Percentiles rank a stretch among this genome's conserved stretches.
Conservation (phyloP, 2,329 filamentous ascomycete species). For the Shiraia sp. region DNA sequence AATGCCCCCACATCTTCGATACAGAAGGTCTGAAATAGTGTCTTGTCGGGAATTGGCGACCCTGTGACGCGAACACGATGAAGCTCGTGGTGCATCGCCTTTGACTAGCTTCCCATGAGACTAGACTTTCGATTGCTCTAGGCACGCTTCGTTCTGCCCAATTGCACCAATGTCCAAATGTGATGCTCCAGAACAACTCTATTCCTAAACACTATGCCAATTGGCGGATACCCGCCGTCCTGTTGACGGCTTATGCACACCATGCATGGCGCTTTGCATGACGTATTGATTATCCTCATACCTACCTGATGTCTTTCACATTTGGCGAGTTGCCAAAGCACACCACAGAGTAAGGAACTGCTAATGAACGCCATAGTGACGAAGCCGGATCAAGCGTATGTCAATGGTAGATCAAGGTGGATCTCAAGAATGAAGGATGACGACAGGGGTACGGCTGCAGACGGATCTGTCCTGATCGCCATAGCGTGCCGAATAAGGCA, state of each 20-base stretch:
- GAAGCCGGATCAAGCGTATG: constrained; percentile 9
- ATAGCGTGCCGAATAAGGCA: constrained; percentile 14
- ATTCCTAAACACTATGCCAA: neutral
- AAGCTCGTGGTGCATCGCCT: too few species aligned
- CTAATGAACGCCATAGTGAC: neutral
- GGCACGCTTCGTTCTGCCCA: too few species aligned
- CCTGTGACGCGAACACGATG: too few species aligned
- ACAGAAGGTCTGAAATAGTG: too few species aligned
- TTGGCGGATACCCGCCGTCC: neutral
- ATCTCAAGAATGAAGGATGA: constrained; percentile 20
- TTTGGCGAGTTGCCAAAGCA: neutral
- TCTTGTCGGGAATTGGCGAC: too few species aligned
- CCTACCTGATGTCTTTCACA: constrained; percentile 1
- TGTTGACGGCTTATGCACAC: constrained; percentile 10
- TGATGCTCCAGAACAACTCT: neutral
- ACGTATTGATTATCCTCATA: constrained; percentile 12
- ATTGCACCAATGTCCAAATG: too few species aligned
- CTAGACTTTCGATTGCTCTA: too few species aligned
- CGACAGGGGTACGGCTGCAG: constrained; percentile 20
- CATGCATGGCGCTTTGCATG: constrained; percentile 17
- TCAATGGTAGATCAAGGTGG: too few species aligned
- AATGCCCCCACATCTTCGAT: too few species aligned
- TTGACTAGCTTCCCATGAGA: too few species aligned
- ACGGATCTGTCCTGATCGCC: constrained; percentile 23
- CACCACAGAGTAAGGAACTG: neutral